A percentile compares a stretch with the other conserved stretches of the same genome.
Conservation (phyloP, 1,284 basidiomycete species). For the Fomitopsis schrenkii region DNA sequence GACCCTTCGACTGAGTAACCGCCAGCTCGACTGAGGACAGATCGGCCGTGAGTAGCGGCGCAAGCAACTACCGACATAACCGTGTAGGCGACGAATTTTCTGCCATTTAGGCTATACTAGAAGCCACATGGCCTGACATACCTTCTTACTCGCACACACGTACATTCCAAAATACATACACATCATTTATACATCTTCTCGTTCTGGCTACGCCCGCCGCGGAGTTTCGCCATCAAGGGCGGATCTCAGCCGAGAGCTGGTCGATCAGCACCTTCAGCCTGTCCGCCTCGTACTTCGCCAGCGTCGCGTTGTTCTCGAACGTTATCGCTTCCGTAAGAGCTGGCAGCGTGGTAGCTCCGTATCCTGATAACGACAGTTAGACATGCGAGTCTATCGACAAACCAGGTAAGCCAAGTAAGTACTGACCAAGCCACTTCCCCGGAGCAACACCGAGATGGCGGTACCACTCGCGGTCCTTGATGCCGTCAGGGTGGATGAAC, state of each 20-base stretch:
- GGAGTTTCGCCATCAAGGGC: slow-evolving; percentile 5
- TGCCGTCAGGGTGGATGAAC: slow-evolving; percentile 78
- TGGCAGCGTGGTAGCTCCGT: slow-evolving; percentile 85
- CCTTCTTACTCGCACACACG: background rate
- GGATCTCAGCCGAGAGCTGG: slow-evolving; percentile 17
- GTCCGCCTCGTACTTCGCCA: slow-evolving; percentile 62
- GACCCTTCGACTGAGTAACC: too few relatives aligned
- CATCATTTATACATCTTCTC: background rate
- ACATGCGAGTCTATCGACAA: background rate
- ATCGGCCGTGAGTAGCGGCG: too few relatives aligned
- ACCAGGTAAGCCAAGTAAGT: background rate
- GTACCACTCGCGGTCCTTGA: slow-evolving; percentile 84
- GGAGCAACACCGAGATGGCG: slow-evolving; percentile 85
- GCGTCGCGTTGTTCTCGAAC: slow-evolving; percentile 58
- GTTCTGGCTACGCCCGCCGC: background rate
- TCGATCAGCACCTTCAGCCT: slow-evolving; percentile 57
- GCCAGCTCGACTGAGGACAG: too few relatives aligned
- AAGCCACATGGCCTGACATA: background rate
- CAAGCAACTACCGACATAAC: too few relatives aligned
- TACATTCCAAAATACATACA: background rate
- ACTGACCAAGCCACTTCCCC: slow-evolving; percentile 83
- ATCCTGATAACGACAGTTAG: slow-evolving; percentile 41
- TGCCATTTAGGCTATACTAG: background rate
- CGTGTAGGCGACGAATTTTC: background rate
- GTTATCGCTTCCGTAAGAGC: slow-evolving; percentile 79